Evolutionary conservation across 1,284 basidiomycete genomes (phyloP), one percentile per base, ranked within the genome.

Genomic region (Golubevia sp.): DNA sequence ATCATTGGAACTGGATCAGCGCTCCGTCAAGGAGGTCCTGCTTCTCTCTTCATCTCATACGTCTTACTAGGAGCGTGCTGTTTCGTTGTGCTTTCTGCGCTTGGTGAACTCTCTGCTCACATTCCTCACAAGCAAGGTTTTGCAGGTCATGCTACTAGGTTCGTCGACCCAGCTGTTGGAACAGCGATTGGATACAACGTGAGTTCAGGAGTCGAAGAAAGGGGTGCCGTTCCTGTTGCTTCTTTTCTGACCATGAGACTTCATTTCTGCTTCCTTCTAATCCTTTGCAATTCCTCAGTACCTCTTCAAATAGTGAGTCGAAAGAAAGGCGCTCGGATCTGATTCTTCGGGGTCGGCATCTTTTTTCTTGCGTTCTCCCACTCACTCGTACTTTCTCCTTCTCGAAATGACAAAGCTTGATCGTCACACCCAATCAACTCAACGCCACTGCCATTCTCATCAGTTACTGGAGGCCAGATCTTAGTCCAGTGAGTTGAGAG

Each of bases 1-100:
- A 90, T 92, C 69, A 91, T 92, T 70, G 91, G 91, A 52, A 88
- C 84, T 4, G 86, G 86, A 50, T 74, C 73, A 0, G 84, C 82
- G 57, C 71, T 87, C 7, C 74, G 79, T 8, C 73, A 83, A 58
- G 85, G 84, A 30, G 86, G 86, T 5, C 86, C 86, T 0, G 85
- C 76, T 0, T 82, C 80, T 20, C 77, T 87, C 13, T 82, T 87
- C 64, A 77, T 87, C 52, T 82, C 85, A 0, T 87, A 86, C 66
- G 64, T 78, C 0, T 69, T 86, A 48, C 74, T 83, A 58, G 73
- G 68, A 61, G 30, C 50, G 53, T 49, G 18, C 38, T 71, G 50
- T 30, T 69, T 66, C 3, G 62, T 58, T 18, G 65, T 83, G 21
- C 64, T 84, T 52, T 52, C 75, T 2, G 78, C 79, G 0, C 76